Conservation (phyloP, 345 rosid genomes). For the Noccaea bulbosa region DNA sequence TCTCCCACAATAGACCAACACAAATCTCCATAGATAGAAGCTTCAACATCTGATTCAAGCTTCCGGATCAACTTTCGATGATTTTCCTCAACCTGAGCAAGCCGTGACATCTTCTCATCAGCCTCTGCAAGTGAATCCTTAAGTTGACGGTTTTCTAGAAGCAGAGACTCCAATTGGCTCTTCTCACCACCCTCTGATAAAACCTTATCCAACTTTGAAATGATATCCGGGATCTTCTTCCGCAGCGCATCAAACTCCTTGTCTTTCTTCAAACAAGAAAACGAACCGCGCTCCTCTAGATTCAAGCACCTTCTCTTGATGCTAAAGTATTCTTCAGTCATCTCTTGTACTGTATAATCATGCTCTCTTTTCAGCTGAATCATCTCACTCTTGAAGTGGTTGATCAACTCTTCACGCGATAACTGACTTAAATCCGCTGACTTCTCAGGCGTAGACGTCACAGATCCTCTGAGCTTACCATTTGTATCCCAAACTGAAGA, state of each 20-base stretch:
- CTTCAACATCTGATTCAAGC: conserved; percentile 51
- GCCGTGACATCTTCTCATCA: conserved; percentile 36
- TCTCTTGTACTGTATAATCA: conserved; percentile 55
- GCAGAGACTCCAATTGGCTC: conserved; percentile 53
- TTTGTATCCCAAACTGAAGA: no score
- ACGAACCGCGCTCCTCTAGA: conserved; percentile 49
- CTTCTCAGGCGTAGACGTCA: conserved; percentile 51
- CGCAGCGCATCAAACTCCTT: conserved; percentile 64
- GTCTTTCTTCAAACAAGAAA: conserved; percentile 54
- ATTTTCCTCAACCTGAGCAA: conserved; percentile 48
- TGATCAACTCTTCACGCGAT: conserved; percentile 49
- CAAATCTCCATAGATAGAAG: conserved; percentile 55
- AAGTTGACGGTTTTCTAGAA: conserved; percentile 54
- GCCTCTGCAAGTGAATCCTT: conserved; percentile 56
- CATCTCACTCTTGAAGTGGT: conserved; percentile 63
- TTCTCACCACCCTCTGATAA: conserved; percentile 54
- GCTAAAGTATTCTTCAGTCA: conserved; percentile 63
- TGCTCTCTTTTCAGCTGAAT: conserved; percentile 72
- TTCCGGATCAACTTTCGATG: conserved; percentile 40
- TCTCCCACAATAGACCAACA: conserved; percentile 53
- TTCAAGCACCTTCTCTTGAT: conserved; percentile 57
- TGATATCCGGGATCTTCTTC: conserved; percentile 64
- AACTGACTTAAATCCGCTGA: conserved; percentile 53
- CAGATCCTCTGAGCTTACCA: conserved; percentile 37
- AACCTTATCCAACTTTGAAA: conserved; percentile 56